Evolutionary conservation across 345 rosid species (phyloP).

Genomic region (Salix exigua): DNA sequence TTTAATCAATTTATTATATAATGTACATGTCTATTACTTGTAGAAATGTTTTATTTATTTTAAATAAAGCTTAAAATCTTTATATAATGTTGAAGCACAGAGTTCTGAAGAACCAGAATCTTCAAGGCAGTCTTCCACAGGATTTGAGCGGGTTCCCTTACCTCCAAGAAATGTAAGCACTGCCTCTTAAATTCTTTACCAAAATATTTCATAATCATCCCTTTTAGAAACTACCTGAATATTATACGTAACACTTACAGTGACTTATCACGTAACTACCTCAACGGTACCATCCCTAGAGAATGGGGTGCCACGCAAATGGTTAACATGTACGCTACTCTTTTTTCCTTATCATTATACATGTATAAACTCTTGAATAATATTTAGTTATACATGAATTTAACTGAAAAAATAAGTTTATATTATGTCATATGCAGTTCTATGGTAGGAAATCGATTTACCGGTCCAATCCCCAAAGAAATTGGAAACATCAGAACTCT

Average conservation of each 20-base stretch:
- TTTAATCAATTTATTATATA: neutral
- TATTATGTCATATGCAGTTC: constrained; percentile 24
- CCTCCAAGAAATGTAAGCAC: too few relatives aligned
- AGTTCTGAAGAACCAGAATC: too few relatives aligned
- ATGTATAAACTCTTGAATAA: too few relatives aligned
- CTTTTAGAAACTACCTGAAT: too few relatives aligned
- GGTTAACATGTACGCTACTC: too few relatives aligned
- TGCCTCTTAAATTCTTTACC: too few relatives aligned
- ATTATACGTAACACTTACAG: neutral
- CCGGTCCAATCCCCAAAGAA: constrained; percentile 51
- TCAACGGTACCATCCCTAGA: constrained; percentile 8
- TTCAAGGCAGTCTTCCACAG: too few relatives aligned
- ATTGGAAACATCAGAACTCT: constrained; percentile 45
- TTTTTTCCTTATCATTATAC: too few relatives aligned
- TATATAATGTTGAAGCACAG: too few relatives aligned
- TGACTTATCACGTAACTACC: constrained; percentile 13
- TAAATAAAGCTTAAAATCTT: neutral
- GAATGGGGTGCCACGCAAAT: constrained; percentile 17
- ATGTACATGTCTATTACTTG: too few relatives aligned
- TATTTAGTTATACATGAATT: neutral
- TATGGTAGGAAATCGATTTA: constrained; percentile 43
- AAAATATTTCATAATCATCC: too few relatives aligned
- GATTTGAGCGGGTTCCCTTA: too few relatives aligned
- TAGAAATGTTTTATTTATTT: neutral
- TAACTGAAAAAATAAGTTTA: neutral